Percentiles rank a stretch among this genome's conserved stretches.
Conservation (phyloP, 2,329 filamentous ascomycete species). For the Aspergillus sp. region DNA sequence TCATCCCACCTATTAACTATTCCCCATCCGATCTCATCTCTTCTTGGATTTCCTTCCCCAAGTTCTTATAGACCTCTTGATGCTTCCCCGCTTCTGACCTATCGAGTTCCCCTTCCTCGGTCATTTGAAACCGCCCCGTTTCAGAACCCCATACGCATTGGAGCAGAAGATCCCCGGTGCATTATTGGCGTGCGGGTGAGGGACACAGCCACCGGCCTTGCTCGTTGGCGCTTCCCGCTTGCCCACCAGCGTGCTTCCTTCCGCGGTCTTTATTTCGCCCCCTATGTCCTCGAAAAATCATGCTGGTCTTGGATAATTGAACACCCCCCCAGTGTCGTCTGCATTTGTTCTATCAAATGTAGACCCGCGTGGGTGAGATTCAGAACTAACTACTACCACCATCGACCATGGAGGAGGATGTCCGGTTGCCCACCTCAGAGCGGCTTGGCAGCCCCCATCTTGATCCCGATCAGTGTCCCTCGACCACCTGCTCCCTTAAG, state of each 20-base stretch:
- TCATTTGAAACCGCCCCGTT: slow-evolving; percentile 4
- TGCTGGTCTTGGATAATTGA: slow-evolving; percentile 23
- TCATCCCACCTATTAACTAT: not conserved
- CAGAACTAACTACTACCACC: not conserved
- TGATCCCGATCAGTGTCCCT: slow-evolving; percentile 10
- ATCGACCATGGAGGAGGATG: slow-evolving; percentile 30
- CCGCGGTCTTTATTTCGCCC: slow-evolving; percentile 5
- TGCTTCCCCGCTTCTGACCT: not conserved
- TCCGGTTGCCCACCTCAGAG: slow-evolving; percentile 21
- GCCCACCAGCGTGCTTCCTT: slow-evolving; percentile 11
- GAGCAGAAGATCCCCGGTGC: slow-evolving; percentile 19
- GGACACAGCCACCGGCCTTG: slow-evolving; percentile 25
- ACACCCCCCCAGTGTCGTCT: slow-evolving; percentile 9
- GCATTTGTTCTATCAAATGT: slow-evolving; percentile 21
- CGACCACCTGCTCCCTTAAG: slow-evolving; percentile 3
- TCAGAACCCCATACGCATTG: not conserved
- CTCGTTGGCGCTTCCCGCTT: slow-evolving; percentile 17
- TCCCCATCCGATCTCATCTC: not conserved
- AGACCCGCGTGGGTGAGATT: slow-evolving; percentile 13
- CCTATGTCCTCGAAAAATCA: slow-evolving; percentile 12
- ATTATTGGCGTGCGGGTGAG: slow-evolving; percentile 9
- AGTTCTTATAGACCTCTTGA: too few relatives aligned
- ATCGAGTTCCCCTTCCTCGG: not conserved
- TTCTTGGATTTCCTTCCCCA: too few relatives aligned
- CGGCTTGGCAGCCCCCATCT: slow-evolving; percentile 16